Base-by-base conservation (phyloP, 2,329 filamentous ascomycete genomes). In the Stagonosporopsis chrysanthemi region DNA sequence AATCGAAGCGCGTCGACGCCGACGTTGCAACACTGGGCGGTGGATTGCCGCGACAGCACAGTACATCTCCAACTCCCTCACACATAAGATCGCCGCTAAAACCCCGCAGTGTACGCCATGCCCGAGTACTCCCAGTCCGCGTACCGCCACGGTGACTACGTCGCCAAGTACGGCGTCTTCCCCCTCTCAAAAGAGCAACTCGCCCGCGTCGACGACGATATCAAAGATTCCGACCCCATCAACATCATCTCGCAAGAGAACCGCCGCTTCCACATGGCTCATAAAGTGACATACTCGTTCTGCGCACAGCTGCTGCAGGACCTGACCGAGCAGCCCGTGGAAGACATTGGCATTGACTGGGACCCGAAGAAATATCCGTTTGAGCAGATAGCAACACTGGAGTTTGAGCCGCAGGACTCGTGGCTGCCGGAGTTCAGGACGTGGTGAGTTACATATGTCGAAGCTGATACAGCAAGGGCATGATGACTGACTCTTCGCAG, bases 291-390 rank as follows among this genome's bases (percentile, higher is more conserved):
- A 17, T 70, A 67, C 50, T 63, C 62, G 7, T 80, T 82, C 61
- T 77, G 81, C 61, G 77, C 80, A 1, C 80, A 83, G 60, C 70
- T 83, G 0, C 75, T 77, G 9, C 79, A 82, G 48, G 79, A 81
- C 50, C 67, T 83, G 0, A 67, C 78, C 1, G 78, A 82, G 17
- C 79, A 82, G 62, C 76, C 77, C 29, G 65, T 69, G 15, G 60
- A 68, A 29, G 62, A 67, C 48, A 67, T 69, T 31, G 78, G 79
- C 11, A 77, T 68, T 22, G 68, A 75, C 6, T 83, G 80, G 80
- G 79, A 83, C 43, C 68, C 74, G 3, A 75, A 77, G 35, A 81
- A 79, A 43, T 82, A 80, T 52, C 80, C 80, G 1, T 82, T 76
- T 69, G 78, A 82, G 60, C 80, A 78, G 1, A 75, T 83, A 6